phyloP scores from a whole-genome alignment of 495 filamentous ascomycete genomes.

The Hypomontagnella monticulosa region DNA sequence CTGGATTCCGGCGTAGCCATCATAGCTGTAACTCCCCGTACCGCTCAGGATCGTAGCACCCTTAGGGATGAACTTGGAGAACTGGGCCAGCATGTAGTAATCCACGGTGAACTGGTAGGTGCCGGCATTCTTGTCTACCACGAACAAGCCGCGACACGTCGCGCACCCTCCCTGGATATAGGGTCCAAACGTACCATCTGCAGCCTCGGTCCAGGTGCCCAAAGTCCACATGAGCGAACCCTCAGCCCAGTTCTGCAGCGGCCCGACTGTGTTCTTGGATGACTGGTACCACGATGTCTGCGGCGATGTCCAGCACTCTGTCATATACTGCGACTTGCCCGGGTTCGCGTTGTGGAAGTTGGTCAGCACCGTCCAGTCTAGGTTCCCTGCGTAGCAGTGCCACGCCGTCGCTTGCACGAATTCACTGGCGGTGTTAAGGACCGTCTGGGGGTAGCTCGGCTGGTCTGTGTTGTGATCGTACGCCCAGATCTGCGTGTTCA shows the following conservation, averaged over 20 bases:
- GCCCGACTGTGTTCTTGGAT: conserved; percentile 63
- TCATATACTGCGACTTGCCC: conserved; percentile 63
- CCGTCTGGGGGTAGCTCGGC: conserved; percentile 59
- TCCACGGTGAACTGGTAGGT: conserved; percentile 59
- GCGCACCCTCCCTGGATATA: conserved; percentile 62
- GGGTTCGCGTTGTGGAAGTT: conserved; percentile 60
- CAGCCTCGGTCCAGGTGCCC: conserved; percentile 65
- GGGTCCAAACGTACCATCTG: conserved; percentile 60
- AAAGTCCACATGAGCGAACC: conserved; percentile 65
- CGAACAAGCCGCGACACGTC: conserved; percentile 61
- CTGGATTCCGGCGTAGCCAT: conserved; percentile 54
- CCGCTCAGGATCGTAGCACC: conserved; percentile 59
- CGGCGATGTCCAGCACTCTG: conserved; percentile 64
- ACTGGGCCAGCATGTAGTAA: conserved; percentile 68
- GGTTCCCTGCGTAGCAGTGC: conserved; percentile 63
- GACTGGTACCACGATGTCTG: conserved; percentile 60
- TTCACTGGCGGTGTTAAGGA: conserved; percentile 53
- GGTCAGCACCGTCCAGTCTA: conserved; percentile 62
- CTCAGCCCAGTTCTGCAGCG: conserved; percentile 65
- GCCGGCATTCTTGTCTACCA: conserved; percentile 50
- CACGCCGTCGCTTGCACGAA: conserved; percentile 62
- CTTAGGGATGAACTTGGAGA: conserved; percentile 64
- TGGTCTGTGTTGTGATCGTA: conserved; percentile 67
- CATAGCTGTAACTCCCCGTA: conserved; percentile 59
- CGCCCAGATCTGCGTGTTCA: conserved; percentile 61